Percentiles rank a stretch among this genome's conserved stretches.
These are phyloP conservation scores for Gymnopilus junonius DNA, from an alignment of 768 basidiomycete species.

Conservation along the genomic window DNA sequence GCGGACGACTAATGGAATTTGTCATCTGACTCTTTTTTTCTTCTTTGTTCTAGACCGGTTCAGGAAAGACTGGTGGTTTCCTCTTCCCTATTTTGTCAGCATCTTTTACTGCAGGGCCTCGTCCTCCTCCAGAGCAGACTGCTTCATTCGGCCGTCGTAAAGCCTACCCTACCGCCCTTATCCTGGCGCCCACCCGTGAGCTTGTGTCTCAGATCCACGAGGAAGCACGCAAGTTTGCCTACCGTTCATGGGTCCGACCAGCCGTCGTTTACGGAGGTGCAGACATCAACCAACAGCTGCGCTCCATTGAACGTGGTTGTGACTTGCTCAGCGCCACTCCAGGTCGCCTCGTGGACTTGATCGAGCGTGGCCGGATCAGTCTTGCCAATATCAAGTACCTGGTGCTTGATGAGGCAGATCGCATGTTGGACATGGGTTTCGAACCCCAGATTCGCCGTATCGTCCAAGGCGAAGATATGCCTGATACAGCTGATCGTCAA, in stretches of 20 bases:
- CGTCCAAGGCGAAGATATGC: slow-evolving; percentile 99
- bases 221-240: slow-evolving; percentile 98
- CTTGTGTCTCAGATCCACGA: slow-evolving; percentile 99
- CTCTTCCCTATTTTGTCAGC: slow-evolving; percentile 98
- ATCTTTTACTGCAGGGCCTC: slow-evolving; percentile 84
- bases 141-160: slow-evolving; percentile 77
- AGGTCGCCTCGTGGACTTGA: slow-evolving; percentile 96
- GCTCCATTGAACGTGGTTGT: slow-evolving; percentile 94
- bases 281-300: slow-evolving; percentile 95
- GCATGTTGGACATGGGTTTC: slow-evolving; percentile 99
- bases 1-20: slow-evolving; percentile 15
- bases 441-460: slow-evolving; percentile 99
- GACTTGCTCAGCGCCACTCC: slow-evolving; percentile 97
- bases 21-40: slow-evolving; percentile 21
- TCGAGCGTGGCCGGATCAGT: slow-evolving; percentile 97
- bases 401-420: slow-evolving; percentile 98
- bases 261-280: slow-evolving; percentile 99
- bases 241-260: slow-evolving; percentile 98
- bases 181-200: slow-evolving; percentile 97
- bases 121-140: slow-evolving; percentile 61
- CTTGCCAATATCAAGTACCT: slow-evolving; percentile 97
- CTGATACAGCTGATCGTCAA: slow-evolving; percentile 87
- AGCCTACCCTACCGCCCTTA: slow-evolving; percentile 95
- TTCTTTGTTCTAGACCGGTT: slow-evolving; percentile 80
- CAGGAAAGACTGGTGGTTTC: slow-evolving; percentile 99